These are phyloP conservation scores for Remersonia thermophila DNA, from an alignment of 2,329 filamentous ascomycete genomes.

Conservation along the genomic window DNA sequence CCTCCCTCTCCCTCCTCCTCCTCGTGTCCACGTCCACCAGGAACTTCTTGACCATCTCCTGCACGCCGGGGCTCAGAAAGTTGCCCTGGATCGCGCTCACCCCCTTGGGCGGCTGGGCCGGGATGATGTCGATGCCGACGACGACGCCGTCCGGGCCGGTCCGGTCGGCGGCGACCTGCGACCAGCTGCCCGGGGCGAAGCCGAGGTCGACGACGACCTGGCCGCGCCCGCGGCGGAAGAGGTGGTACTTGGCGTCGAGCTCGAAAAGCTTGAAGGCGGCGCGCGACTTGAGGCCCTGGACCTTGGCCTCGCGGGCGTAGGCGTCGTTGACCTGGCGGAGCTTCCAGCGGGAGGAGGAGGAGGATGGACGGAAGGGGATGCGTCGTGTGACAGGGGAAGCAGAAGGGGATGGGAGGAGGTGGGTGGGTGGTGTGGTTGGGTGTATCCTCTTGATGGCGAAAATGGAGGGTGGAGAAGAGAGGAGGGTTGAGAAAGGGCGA, in stretches of 20 bases:
- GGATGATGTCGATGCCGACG: constrained; percentile 87
- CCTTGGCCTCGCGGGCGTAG: constrained; percentile 62
- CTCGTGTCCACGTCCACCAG: constrained; percentile 35
- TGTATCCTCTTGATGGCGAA: no score
- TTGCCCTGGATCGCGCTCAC: constrained; percentile 94
- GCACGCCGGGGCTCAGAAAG: constrained; percentile 67
- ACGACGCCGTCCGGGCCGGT: constrained; percentile 68
- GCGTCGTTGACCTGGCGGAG: constrained; percentile 61
- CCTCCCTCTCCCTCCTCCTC: constrained; percentile 14
- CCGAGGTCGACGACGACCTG: constrained; percentile 88
- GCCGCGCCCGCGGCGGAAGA: constrained; percentile 55
- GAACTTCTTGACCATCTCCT: constrained; percentile 63
- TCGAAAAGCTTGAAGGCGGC: constrained; percentile 90
- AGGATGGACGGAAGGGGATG: constrained; percentile 26
- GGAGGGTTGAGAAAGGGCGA: neutral
- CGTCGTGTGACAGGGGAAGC: neutral
- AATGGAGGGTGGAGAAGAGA: neutral
- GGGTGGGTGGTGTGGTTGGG: neutral
- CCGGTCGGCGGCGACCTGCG: constrained; percentile 66
- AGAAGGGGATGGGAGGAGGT: neutral
- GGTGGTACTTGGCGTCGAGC: constrained; percentile 69
- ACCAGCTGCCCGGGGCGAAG: constrained; percentile 66
- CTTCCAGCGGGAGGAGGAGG: constrained; percentile 67
- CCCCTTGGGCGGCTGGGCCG: constrained; percentile 77
- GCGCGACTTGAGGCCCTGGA: constrained; percentile 72